Evolutionary conservation across 495 filamentous ascomycete genomes (phyloP).

Genomic region (Hypoxylon lienhwacheense): DNA sequence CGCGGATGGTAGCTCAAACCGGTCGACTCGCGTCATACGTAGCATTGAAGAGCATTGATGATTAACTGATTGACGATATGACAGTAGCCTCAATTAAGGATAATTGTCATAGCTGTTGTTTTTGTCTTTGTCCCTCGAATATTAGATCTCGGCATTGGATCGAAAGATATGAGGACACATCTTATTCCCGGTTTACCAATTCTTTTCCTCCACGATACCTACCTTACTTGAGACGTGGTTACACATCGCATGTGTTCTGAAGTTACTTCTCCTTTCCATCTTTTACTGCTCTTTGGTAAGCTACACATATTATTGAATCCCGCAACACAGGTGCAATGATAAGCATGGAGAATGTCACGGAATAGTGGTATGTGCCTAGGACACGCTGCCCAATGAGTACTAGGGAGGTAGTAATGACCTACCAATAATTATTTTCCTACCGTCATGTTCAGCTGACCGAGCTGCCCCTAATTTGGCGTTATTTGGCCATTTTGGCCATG

Average conservation of each 20-base stretch:
- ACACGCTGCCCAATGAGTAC: no score
- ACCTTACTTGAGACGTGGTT: background rate
- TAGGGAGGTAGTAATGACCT: no score
- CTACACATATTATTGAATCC: no score
- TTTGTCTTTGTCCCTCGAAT: background rate
- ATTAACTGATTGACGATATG: slow-evolving; percentile 7
- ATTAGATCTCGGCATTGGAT: slow-evolving; percentile 6
- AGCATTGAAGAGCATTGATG: slow-evolving; percentile 10
- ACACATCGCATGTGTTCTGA: background rate
- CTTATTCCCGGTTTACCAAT: background rate
- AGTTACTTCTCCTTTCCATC: no score
- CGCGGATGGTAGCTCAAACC: slow-evolving; percentile 2
- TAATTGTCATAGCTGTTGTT: background rate
- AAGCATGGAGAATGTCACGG: no score
- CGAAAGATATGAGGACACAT: background rate
- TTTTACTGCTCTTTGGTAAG: no score
- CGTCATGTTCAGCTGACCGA: no score
- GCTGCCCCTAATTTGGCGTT: no score
- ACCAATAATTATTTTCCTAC: no score
- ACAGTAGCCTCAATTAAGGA: slow-evolving; percentile 10
- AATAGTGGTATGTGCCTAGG: no score
- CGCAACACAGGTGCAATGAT: no score
- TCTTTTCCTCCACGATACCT: background rate
- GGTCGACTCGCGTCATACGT: slow-evolving; percentile 19
- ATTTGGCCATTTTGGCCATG: no score